Evolutionary conservation across 2,329 filamentous ascomycete species (phyloP).

Genomic region (Plectosphaerella sp.): DNA sequence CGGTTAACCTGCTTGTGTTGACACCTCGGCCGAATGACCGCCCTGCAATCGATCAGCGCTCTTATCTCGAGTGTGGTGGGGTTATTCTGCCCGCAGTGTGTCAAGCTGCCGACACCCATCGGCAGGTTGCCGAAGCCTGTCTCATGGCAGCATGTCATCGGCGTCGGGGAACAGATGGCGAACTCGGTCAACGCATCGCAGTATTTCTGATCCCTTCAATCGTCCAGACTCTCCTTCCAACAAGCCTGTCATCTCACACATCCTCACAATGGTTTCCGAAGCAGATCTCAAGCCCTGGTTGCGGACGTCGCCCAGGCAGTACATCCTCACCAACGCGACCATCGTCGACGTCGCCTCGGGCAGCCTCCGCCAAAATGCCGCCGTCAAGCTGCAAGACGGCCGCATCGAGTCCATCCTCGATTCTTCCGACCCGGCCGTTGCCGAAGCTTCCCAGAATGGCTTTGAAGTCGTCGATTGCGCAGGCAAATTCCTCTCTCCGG

Average conservation of each 20-base stretch:
- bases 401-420: slow-evolving; percentile 21
- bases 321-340: slow-evolving; percentile 37
- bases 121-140: neutral
- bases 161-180: no score
- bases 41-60: no score
- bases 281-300: slow-evolving; percentile 28
- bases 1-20: no score
- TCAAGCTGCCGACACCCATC: neutral
- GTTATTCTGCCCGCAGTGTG: no score
- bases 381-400: slow-evolving; percentile 29
- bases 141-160: neutral
- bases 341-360: slow-evolving; percentile 35
- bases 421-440: neutral
- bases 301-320: slow-evolving; percentile 20
- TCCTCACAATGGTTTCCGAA: slow-evolving; percentile 14
- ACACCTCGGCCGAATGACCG: no score
- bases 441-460: slow-evolving; percentile 13
- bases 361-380: slow-evolving; percentile 18
- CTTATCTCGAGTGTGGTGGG: no score
- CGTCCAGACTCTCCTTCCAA: neutral
- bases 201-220: neutral
- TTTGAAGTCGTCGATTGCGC: slow-evolving; percentile 17
- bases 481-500: slow-evolving; percentile 25
- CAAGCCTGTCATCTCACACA: neutral
- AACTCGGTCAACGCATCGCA: slow-evolving; percentile 1